A percentile compares a stretch with the other conserved stretches of the same genome.
Evolutionary conservation across 1,284 basidiomycete genomes (phyloP).

Genomic region (Farysia itapuensis): DNA sequence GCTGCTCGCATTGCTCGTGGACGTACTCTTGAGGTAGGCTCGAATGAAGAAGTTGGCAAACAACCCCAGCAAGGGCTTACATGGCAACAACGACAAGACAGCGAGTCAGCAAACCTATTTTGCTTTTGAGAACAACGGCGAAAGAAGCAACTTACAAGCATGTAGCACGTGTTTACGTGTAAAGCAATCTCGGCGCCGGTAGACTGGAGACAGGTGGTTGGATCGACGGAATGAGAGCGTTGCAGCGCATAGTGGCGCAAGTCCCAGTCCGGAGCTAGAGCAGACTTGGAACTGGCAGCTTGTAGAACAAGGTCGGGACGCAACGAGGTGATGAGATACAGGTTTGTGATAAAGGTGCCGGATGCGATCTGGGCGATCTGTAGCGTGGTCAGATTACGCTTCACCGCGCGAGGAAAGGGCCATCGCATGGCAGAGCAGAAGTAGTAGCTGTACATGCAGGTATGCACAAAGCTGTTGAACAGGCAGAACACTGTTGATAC

Average conservation of each 20-base stretch:
- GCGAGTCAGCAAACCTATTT: neutral
- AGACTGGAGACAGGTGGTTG: conserved; percentile 37
- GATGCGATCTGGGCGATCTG: conserved; percentile 52
- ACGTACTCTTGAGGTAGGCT: conserved; percentile 44
- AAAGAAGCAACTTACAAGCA: conserved; percentile 34
- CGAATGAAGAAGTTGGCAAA: conserved; percentile 51
- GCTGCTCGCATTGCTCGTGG: too few species aligned
- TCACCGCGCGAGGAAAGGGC: conserved; percentile 48
- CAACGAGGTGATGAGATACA: conserved; percentile 39
- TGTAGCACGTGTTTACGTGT: conserved; percentile 42
- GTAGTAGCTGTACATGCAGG: conserved; percentile 53
- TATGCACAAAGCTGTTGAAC: conserved; percentile 55
- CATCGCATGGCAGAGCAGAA: conserved; percentile 42
- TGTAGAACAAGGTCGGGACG: conserved; percentile 14
- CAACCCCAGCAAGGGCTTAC: conserved; percentile 40
- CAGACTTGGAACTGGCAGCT: neutral
- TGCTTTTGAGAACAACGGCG: neutral
- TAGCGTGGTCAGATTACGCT: conserved; percentile 51
- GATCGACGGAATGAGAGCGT: conserved; percentile 13
- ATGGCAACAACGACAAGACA: neutral
- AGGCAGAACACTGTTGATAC: conserved; percentile 39
- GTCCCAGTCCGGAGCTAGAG: neutral
- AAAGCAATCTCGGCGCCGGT: conserved; percentile 42
- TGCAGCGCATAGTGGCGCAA: conserved; percentile 14
- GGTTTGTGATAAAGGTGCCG: conserved; percentile 48